Conservation (phyloP, 2,329 filamentous ascomycete species). For the Boeremia lycopersici region DNA sequence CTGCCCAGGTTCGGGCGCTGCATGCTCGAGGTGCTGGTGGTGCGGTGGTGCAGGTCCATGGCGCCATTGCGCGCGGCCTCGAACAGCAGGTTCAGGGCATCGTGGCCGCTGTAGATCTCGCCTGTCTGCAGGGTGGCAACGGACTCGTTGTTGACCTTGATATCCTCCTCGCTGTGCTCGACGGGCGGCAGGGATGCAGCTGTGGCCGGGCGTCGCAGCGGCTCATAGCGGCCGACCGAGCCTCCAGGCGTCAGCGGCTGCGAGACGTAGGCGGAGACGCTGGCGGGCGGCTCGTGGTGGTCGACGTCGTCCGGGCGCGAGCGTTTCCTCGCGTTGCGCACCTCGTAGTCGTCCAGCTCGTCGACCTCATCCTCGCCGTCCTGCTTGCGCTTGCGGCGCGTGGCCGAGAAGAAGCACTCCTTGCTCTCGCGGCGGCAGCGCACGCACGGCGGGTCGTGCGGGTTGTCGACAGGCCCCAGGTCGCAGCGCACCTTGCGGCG, state of each 20-base stretch:
- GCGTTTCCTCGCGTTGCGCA: constrained; percentile 76
- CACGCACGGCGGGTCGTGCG: constrained; percentile 90
- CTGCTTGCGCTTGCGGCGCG: constrained; percentile 85
- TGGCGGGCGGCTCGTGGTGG: constrained; percentile 40
- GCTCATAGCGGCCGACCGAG: constrained; percentile 68
- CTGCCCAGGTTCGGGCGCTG: constrained; percentile 44
- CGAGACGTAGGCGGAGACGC: constrained; percentile 35
- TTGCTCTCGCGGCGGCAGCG: constrained; percentile 94
- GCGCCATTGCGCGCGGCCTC: constrained; percentile 71
- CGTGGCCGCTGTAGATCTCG: constrained; percentile 87
- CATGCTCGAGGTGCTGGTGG: constrained; percentile 52
- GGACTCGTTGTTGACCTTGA: constrained; percentile 65
- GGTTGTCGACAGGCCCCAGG: constrained; percentile 79
- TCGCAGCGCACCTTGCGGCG: constrained; percentile 36
- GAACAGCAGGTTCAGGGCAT: constrained; percentile 88
- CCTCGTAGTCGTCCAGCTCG: constrained; percentile 65
- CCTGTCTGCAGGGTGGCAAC: constrained; percentile 63
- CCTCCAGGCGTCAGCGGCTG: constrained; percentile 70
- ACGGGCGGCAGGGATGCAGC: constrained; percentile 37
- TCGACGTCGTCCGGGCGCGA: constrained; percentile 55
- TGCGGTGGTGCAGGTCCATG: constrained; percentile 54
- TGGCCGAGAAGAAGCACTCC: constrained; percentile 95
- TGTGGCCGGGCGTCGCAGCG: constrained; percentile 66
- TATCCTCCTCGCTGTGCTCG: constrained; percentile 56
- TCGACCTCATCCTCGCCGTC: constrained; percentile 53